Percentiles rank a stretch among this genome's conserved stretches.
Conservation (phyloP, 148 eudicot genomes). For the Talinum fruticosum region DNA sequence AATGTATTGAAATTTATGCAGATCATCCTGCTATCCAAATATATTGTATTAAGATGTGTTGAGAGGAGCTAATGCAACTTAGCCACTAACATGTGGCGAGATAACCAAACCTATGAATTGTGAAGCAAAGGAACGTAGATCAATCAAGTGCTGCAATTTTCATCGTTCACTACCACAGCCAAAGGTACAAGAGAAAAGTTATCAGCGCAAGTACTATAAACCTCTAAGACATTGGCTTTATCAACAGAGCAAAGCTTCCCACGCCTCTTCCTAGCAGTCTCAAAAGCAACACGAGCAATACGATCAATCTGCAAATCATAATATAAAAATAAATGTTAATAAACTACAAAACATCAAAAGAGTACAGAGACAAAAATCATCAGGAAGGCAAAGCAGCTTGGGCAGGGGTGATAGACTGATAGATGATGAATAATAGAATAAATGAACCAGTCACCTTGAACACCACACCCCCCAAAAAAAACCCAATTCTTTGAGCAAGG, state of each 20-base stretch:
- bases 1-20: neutral
- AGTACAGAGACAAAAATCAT: neutral
- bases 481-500: neutral
- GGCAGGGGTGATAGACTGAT: neutral
- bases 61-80: neutral
- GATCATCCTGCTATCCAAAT: neutral
- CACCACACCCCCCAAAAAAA: no score
- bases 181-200: slow-evolving; percentile 2
- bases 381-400: neutral
- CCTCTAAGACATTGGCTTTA: slow-evolving; percentile 99
- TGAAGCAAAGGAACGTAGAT: neutral
- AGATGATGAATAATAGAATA: neutral
- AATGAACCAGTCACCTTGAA: no score
- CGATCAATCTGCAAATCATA: slow-evolving; percentile 69
- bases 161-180: no score
- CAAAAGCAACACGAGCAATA: slow-evolving; percentile 94
- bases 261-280: slow-evolving; percentile 85
- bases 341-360: neutral
- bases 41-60: neutral
- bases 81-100: neutral
- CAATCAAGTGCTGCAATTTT: neutral
- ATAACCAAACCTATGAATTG: neutral
- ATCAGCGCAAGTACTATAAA: slow-evolving; percentile 20
- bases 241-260: slow-evolving; percentile 98
- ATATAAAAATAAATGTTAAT: neutral